These are phyloP conservation scores for Roridomyces roridus DNA, from an alignment of 768 basidiomycete species.

Conservation along the genomic window DNA sequence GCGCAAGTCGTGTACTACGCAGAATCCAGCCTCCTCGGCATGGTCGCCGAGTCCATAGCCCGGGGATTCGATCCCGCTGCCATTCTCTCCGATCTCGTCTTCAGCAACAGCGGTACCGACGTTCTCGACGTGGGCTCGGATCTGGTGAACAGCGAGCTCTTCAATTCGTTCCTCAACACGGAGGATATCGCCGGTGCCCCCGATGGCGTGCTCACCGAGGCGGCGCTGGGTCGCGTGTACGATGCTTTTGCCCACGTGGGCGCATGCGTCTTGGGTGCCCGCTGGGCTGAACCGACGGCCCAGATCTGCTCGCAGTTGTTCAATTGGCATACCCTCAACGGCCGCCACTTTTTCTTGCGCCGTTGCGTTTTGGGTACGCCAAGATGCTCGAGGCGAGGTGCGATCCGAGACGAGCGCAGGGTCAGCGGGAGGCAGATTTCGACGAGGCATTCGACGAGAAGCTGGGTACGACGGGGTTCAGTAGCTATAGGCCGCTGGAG, in stretches of 20 bases:
- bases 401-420: background rate
- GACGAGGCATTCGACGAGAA: conserved; percentile 14
- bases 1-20: conserved; percentile 2
- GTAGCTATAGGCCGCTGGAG: conserved; percentile 3
- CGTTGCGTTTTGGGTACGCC: conserved; percentile 6
- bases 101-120: conserved; percentile 9
- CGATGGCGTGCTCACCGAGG: background rate
- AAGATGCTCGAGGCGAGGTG: conserved; percentile 1
- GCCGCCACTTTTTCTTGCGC: conserved; percentile 13
- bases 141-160: conserved; percentile 7
- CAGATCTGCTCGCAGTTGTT: background rate
- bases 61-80: conserved; percentile 11
- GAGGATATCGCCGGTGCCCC: background rate
- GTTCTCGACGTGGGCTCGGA: conserved; percentile 13
- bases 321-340: conserved; percentile 8
- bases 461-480: conserved; percentile 12
- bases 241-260: conserved; percentile 10
- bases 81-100: conserved; percentile 2
- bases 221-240: conserved; percentile 11
- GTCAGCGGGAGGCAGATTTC: conserved; percentile 14
- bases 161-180: conserved; percentile 4
- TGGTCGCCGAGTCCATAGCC: conserved; percentile 3
- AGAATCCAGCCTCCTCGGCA: conserved; percentile 9
- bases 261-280: background rate
- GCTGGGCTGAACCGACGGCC: conserved; percentile 12